These are phyloP conservation scores for Hirschfeldia incana DNA, from an alignment of 345 rosid species.

Conservation along the genomic window DNA sequence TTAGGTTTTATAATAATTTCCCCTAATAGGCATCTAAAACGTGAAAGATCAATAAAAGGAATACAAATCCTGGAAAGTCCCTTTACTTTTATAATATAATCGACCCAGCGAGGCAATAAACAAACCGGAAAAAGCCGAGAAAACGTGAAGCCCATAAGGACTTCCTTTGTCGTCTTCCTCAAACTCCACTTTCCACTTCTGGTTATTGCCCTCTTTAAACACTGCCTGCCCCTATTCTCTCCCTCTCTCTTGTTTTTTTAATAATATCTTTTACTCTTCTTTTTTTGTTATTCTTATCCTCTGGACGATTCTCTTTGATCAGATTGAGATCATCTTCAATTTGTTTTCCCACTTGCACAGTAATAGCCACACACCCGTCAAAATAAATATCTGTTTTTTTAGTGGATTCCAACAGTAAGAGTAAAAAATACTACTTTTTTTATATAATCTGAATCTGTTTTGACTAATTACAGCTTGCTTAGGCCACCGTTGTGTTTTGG, in stretches of 20 bases:
- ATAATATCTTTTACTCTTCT: not conserved
- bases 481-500: conserved; percentile 4
- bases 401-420: not conserved
- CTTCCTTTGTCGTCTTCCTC: conserved; percentile 33
- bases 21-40: not conserved
- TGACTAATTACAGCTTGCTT: not conserved
- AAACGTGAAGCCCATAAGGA: conserved; percentile 39
- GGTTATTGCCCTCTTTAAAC: conserved; percentile 29
- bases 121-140: conserved; percentile 18
- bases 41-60: not conserved
- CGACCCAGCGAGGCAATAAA: conserved; percentile 4
- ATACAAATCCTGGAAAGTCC: conserved; percentile 17
- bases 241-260: not conserved
- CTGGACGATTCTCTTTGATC: conserved; percentile 4
- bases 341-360: conserved; percentile 19
- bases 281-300: not conserved
- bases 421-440: no score
- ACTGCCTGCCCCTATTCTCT: not conserved
- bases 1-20: not conserved
- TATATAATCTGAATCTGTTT: not conserved
- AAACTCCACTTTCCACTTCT: conserved; percentile 33
- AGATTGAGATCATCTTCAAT: conserved; percentile 16
- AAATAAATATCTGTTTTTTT: not conserved
- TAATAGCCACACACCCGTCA: conserved; percentile 15
- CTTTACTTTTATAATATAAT: not conserved